Evolutionary conservation across 768 basidiomycete species (phyloP), one percentile per base, ranked within the genome.

Genomic region (Rhodocollybia butyracea): DNA sequence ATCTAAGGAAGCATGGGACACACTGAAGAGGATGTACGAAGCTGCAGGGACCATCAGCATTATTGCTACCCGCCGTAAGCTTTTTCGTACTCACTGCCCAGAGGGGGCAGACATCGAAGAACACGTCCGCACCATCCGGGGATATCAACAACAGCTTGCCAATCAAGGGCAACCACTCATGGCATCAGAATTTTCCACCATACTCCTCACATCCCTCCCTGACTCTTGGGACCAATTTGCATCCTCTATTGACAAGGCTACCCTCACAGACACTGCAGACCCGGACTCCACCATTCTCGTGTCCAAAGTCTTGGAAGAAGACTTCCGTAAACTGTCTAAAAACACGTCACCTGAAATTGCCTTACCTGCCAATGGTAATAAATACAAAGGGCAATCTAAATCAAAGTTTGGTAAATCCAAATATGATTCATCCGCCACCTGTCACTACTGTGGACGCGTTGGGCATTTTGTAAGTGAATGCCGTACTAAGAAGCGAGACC

Each of bases 171-270:
- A 57, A 19, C 48, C 22, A 15, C 55, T 75, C 19, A 40, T 27
- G 0, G 70, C 71, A 22, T 42, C 60, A 13, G 68, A 74, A 11
- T 74, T 72, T 50, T 52, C 61, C 24, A 64, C 64, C 51, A 66
- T 64, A 0, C 52, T 74, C 7, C 64, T 72, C 22, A 68, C 66
- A 3, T 70, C 64, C 7, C 58, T 74, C 0, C 71, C 69, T 17
- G 63, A 70, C 10, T 63, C 69, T 13, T 74, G 73, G 73, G 62
- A 71, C 48, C 8, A 57, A 0, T 73, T 72, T 46, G 68, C 65
- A 19, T 55, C 57, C 1, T 39, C 60, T 5, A 50, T 66, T 12
- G n/a, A n/a, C n/a, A n/a, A n/a, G n/a, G n/a, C 34, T 17, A 30
- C 6, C 24, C 7, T 11, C 5, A 17, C 10, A 46, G 12, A 10